Conservation (phyloP, 1,284 basidiomycete genomes). For the Cryptococcus sp. region DNA sequence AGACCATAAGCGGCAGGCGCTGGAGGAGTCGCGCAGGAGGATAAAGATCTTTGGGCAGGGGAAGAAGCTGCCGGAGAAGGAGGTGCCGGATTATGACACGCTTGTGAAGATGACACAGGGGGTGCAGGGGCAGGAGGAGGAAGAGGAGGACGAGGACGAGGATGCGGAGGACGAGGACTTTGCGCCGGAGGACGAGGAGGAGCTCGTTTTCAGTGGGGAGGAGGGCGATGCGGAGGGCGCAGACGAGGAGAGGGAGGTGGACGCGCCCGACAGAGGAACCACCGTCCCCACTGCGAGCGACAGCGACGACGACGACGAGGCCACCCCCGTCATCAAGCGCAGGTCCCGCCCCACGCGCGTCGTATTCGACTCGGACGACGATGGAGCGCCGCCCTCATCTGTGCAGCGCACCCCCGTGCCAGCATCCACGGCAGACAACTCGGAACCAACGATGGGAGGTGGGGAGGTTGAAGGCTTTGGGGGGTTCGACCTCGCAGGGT, state of each 20-base stretch:
- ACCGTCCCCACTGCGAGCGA: neutral
- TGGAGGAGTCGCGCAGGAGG: conserved; percentile 16
- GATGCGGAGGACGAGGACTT: conserved; percentile 30
- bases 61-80: conserved; percentile 24
- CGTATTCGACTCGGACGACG: conserved; percentile 30
- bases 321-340: conserved; percentile 10
- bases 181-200: conserved; percentile 17
- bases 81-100: conserved; percentile 16
- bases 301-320: conserved; percentile 22
- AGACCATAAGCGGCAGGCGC: conserved; percentile 20
- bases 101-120: neutral
- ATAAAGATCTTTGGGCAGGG: conserved; percentile 27
- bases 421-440: neutral
- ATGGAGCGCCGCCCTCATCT: conserved; percentile 10
- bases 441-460: neutral
- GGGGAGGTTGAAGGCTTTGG: neutral
- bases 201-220: conserved; percentile 14
- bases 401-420: conserved; percentile 2
- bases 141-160: conserved; percentile 18
- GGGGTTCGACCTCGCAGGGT: conserved; percentile 22
- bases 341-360: conserved; percentile 18
- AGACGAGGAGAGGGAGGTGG: conserved; percentile 11
- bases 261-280: conserved; percentile 5
- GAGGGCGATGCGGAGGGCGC: conserved; percentile 7
- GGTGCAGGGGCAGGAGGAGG: conserved; percentile 15